Evolutionary conservation across 1,139 yeast species (phyloP).

Genomic region (Taphrina communis): DNA sequence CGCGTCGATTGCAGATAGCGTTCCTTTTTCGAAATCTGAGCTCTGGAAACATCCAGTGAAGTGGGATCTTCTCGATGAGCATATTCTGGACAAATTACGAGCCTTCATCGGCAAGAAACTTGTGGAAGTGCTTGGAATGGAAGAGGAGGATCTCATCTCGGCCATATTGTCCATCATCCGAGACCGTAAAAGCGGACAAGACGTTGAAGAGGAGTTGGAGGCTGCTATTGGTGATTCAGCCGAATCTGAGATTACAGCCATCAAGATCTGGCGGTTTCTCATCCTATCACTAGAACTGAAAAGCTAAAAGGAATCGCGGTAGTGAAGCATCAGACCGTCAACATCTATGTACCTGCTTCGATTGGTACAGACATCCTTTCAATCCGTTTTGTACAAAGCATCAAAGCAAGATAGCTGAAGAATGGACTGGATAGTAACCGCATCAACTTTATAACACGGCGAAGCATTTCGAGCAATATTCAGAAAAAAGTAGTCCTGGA

Average conservation of each 20-base stretch:
- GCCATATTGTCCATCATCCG: slow-evolving; percentile 12
- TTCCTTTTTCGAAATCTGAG: slow-evolving; percentile 47
- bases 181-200: not conserved
- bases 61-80: slow-evolving; percentile 50
- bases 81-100: slow-evolving; percentile 47
- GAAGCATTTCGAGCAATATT: too few species aligned
- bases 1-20: slow-evolving; percentile 23
- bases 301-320: too few species aligned
- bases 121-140: slow-evolving; percentile 52
- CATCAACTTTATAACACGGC: too few species aligned
- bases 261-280: slow-evolving; percentile 50
- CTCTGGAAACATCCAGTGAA: slow-evolving; percentile 48
- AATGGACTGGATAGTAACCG: too few species aligned
- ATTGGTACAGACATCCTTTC: too few species aligned
- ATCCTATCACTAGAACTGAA: slow-evolving; percentile 42
- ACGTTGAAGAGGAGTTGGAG: slow-evolving; percentile 26
- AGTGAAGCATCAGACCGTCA: too few species aligned
- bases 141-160: slow-evolving; percentile 51
- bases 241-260: slow-evolving; percentile 50
- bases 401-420: too few species aligned
- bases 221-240: slow-evolving; percentile 46
- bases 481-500: too few species aligned
- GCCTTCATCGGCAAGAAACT: slow-evolving; percentile 50
- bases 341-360: too few species aligned
- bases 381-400: too few species aligned